Conservation (phyloP, 2,329 filamentous ascomycete genomes). For the Pyrenochaeta sp. region DNA sequence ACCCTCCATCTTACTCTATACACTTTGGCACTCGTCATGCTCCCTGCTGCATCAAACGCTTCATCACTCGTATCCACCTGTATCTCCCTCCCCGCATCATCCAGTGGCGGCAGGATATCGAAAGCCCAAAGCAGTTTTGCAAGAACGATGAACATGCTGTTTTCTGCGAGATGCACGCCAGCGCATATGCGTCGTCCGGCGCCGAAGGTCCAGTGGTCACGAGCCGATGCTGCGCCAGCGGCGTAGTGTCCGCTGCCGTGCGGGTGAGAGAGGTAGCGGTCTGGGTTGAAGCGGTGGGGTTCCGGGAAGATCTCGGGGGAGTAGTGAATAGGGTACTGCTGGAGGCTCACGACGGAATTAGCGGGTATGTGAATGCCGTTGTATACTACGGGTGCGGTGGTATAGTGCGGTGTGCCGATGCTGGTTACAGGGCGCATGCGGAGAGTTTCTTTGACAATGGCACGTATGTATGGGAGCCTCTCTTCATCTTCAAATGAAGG, state of each 20-base stretch:
- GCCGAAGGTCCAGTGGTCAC: slow-evolving; percentile 50
- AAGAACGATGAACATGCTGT: slow-evolving; percentile 53
- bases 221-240: slow-evolving; percentile 42
- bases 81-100: slow-evolving; percentile 47
- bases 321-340: slow-evolving; percentile 47
- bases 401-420: slow-evolving; percentile 47
- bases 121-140: slow-evolving; percentile 61
- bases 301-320: slow-evolving; percentile 47
- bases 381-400: slow-evolving; percentile 49
- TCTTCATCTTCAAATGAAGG: slow-evolving; percentile 56
- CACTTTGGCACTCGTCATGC: slow-evolving; percentile 44
- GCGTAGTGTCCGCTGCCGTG: slow-evolving; percentile 44
- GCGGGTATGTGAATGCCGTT: slow-evolving; percentile 56
- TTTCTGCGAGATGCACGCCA: slow-evolving; percentile 54
- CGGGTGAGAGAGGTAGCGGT: slow-evolving; percentile 51
- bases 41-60: slow-evolving; percentile 40
- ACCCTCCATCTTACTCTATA: slow-evolving; percentile 37
- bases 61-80: slow-evolving; percentile 46
- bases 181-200: slow-evolving; percentile 56
- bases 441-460: slow-evolving; percentile 56
- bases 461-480: slow-evolving; percentile 49
- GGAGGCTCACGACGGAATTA: slow-evolving; percentile 43
- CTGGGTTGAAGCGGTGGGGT: slow-evolving; percentile 54
- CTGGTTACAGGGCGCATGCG: slow-evolving; percentile 46
- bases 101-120: slow-evolving; percentile 50